phyloP scores from a whole-genome alignment of 331 rosid species.

The Malus hybrid region DNA sequence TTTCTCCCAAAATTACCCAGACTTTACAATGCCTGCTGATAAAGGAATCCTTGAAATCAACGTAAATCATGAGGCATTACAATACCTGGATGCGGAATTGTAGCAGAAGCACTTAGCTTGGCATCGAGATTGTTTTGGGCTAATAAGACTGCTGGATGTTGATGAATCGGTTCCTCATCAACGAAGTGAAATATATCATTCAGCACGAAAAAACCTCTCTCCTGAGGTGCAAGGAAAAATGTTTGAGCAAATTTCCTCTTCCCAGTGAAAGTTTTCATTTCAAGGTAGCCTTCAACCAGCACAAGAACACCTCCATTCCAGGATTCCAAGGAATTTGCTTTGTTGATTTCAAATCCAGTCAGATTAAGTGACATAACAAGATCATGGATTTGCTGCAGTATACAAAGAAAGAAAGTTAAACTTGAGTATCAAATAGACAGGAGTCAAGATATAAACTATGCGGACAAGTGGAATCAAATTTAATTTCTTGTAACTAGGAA shows the following conservation, averaged over 20 bases:
- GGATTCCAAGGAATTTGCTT: slow-evolving; percentile 77
- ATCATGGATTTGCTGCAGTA: slow-evolving; percentile 81
- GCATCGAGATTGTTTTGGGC: slow-evolving; percentile 66
- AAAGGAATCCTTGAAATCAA: background rate
- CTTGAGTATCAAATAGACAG: background rate
- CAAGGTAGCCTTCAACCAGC: slow-evolving; percentile 91
- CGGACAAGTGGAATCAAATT: background rate
- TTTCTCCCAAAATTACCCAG: background rate
- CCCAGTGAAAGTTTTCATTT: slow-evolving; percentile 47
- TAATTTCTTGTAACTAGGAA: background rate
- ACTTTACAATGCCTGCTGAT: background rate
- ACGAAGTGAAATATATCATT: slow-evolving; percentile 84
- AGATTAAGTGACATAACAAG: slow-evolving; percentile 77
- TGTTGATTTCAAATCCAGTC: slow-evolving; percentile 82
- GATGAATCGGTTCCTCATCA: slow-evolving; percentile 71
- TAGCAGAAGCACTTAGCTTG: slow-evolving; percentile 35
- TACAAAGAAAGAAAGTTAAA: slow-evolving; percentile 5
- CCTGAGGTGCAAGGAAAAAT: slow-evolving; percentile 96
- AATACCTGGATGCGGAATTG: slow-evolving; percentile 65
- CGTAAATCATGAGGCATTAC: background rate
- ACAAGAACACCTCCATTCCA: slow-evolving; percentile 92
- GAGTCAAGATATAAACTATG: background rate
- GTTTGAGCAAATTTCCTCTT: slow-evolving; percentile 87
- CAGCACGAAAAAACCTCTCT: slow-evolving; percentile 83
- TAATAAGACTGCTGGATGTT: slow-evolving; percentile 65